phyloP scores from a whole-genome alignment of 805 yeast genomes.

The Priceomyces castillae region DNA sequence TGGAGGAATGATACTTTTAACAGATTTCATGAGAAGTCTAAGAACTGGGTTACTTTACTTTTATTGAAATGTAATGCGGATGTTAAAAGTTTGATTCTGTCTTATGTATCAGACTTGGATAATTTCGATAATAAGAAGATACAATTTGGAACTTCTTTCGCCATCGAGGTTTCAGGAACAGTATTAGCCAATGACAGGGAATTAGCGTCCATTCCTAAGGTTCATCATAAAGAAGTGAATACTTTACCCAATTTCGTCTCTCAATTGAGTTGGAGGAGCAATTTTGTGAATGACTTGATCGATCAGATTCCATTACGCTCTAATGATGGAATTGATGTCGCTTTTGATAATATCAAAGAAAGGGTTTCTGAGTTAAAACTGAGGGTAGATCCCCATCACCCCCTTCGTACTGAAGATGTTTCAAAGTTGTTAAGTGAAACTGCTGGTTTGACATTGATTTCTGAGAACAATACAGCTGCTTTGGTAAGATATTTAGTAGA shows the following conservation, averaged over 20 bases:
- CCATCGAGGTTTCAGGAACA: slow-evolving; percentile 81
- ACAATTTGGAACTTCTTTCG: slow-evolving; percentile 84
- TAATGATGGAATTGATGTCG: slow-evolving; percentile 24
- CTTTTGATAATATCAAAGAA: slow-evolving; percentile 25
- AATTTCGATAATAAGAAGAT: slow-evolving; percentile 32
- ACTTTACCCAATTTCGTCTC: slow-evolving; percentile 72
- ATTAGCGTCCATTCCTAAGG: slow-evolving; percentile 45
- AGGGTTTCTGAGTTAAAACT: slow-evolving; percentile 20
- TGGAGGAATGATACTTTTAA: slow-evolving; percentile 73
- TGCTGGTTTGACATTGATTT: slow-evolving; percentile 35
- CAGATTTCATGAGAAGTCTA: slow-evolving; percentile 56
- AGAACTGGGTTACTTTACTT: slow-evolving; percentile 62
- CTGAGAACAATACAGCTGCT: slow-evolving; percentile 42
- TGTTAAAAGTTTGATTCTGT: slow-evolving; percentile 72
- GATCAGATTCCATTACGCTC: slow-evolving; percentile 28
- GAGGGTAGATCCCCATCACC: slow-evolving; percentile 6
- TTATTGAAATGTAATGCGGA: slow-evolving; percentile 65
- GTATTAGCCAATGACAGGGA: slow-evolving; percentile 68
- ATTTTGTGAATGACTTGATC: slow-evolving; percentile 33
- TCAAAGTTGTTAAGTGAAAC: slow-evolving; percentile 45
- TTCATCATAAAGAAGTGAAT: slow-evolving; percentile 42
- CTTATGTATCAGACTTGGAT: slow-evolving; percentile 58
- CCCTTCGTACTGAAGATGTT: slow-evolving; percentile 25
- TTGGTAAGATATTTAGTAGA: slow-evolving; percentile 52
- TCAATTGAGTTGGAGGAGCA: slow-evolving; percentile 70